phyloP scores from a whole-genome alignment of 2,329 filamentous ascomycete genomes.

The Hypoxylon sp. region DNA sequence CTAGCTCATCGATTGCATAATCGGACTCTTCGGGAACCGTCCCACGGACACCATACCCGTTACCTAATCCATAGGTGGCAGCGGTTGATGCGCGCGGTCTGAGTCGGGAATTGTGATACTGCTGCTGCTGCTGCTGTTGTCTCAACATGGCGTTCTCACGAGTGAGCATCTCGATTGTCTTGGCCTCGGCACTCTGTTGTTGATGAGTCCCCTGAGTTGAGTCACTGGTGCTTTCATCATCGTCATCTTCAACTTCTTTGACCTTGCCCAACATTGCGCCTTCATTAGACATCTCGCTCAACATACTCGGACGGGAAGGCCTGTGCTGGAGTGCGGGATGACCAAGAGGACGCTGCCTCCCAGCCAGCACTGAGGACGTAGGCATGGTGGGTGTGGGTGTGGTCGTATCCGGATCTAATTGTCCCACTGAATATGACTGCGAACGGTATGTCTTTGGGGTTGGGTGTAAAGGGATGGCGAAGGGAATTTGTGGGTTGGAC shows the following conservation, averaged over 20 bases:
- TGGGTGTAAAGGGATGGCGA: slow-evolving; percentile 88
- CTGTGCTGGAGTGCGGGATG: slow-evolving; percentile 83
- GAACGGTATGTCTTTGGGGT: slow-evolving; percentile 95
- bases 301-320: slow-evolving; percentile 82
- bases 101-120: slow-evolving; percentile 69
- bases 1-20: slow-evolving; percentile 79
- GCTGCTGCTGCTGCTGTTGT: slow-evolving; percentile 68
- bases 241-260: slow-evolving; percentile 78
- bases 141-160: slow-evolving; percentile 75
- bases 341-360: slow-evolving; percentile 66
- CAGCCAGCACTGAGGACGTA: slow-evolving; percentile 64
- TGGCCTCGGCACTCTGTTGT: slow-evolving; percentile 70
- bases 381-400: slow-evolving; percentile 58
- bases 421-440: slow-evolving; percentile 95
- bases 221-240: slow-evolving; percentile 69
- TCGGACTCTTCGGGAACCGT: slow-evolving; percentile 76
- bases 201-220: slow-evolving; percentile 67
- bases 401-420: slow-evolving; percentile 79
- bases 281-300: slow-evolving; percentile 79
- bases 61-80: slow-evolving; percentile 67
- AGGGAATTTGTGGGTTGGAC: slow-evolving; percentile 79
- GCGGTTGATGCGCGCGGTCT: slow-evolving; percentile 72
- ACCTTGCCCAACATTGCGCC: slow-evolving; percentile 75
- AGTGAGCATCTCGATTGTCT: slow-evolving; percentile 74
- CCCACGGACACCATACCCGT: slow-evolving; percentile 72